Evolutionary conservation across 345 rosid species (phyloP).

Genomic region (Salix purpurea): DNA sequence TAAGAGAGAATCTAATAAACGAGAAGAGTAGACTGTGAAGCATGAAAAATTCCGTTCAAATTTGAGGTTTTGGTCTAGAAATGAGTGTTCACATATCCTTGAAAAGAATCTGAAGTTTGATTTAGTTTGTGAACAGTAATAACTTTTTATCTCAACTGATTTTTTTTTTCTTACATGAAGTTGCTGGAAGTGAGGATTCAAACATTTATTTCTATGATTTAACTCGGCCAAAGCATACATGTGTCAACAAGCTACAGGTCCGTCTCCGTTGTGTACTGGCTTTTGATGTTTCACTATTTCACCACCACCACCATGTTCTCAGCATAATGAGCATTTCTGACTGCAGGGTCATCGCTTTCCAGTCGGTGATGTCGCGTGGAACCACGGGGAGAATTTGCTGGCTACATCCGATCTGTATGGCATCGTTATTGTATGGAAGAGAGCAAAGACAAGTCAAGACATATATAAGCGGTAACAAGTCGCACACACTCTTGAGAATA

Average conservation of each 20-base stretch:
- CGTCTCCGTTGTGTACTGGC: background rate
- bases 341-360: constrained; percentile 93
- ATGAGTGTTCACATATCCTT: background rate
- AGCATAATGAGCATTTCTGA: constrained; percentile 1
- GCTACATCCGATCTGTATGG: constrained; percentile 95
- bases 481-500: background rate
- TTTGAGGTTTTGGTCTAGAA: background rate
- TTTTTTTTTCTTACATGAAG: constrained; percentile 31
- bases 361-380: constrained; percentile 81
- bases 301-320: background rate
- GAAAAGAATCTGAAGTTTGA: background rate
- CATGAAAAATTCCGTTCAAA: background rate
- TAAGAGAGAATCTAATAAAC: background rate
- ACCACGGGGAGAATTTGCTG: constrained; percentile 91
- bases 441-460: constrained; percentile 62
- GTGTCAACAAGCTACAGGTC: constrained; percentile 97
- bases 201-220: constrained; percentile 88
- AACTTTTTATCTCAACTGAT: constrained; percentile 10
- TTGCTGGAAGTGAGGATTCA: constrained; percentile 92
- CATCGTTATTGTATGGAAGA: constrained; percentile 93
- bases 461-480: background rate
- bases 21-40: background rate
- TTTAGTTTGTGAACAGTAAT: background rate
- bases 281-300: background rate
- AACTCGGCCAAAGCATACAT: constrained; percentile 78